phyloP scores from a whole-genome alignment of 2,329 filamentous ascomycete species.

The Orbilia ellipsospora region DNA sequence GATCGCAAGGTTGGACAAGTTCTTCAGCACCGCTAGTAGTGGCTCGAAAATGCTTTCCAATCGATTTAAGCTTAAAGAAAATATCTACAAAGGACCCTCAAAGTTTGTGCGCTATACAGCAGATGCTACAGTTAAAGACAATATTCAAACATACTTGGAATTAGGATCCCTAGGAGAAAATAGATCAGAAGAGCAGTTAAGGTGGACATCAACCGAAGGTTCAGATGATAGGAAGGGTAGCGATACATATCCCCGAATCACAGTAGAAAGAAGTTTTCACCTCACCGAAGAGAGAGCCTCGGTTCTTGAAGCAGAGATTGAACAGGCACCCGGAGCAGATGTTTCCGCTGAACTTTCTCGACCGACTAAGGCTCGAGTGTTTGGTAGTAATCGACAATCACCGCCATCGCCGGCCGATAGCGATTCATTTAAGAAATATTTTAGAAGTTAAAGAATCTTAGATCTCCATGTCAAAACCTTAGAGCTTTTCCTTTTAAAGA shows the following conservation, averaged over 20 bases:
- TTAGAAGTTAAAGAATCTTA: neutral
- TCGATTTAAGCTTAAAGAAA: constrained; percentile 33
- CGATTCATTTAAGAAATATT: neutral
- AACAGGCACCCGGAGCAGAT: neutral
- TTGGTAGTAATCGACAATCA: constrained; percentile 16
- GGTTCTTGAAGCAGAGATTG: constrained; percentile 28
- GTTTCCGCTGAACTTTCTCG: constrained; percentile 17
- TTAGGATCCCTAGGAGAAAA: constrained; percentile 22
- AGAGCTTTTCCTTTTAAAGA: too few species aligned
- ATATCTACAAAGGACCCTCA: constrained; percentile 41
- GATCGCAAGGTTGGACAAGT: constrained; percentile 24
- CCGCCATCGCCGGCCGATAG: constrained; percentile 28
- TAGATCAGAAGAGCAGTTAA: constrained; percentile 21
- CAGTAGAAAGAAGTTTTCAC: constrained; percentile 39
- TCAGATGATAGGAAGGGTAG: constrained; percentile 25
- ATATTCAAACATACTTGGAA: constrained; percentile 39
- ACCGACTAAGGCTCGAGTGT: constrained; percentile 26
- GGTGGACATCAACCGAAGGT: constrained; percentile 6
- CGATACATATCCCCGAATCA: constrained; percentile 30
- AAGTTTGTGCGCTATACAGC: constrained; percentile 48
- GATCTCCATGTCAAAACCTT: too few species aligned
- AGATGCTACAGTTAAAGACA: constrained; percentile 39
- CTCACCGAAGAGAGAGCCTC: constrained; percentile 46
- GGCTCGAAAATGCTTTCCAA: constrained; percentile 28
- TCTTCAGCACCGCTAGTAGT: constrained; percentile 23